Evolutionary conservation across 179 eudicot species (phyloP), one percentile per base, ranked within the genome.

Genomic region (Sideroxylon spinosum): DNA sequence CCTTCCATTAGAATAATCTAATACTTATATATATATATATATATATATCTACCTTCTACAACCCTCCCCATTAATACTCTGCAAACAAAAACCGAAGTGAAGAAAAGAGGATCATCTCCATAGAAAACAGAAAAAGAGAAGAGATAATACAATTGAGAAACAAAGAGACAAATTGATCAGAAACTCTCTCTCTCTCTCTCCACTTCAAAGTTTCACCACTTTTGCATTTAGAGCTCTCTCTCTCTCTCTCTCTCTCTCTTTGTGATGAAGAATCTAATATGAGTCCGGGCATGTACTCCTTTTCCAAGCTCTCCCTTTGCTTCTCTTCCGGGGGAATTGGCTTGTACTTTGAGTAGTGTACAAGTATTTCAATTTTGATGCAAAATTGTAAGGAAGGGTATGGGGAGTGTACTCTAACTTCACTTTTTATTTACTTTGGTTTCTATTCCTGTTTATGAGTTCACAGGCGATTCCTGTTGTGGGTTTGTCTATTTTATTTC

Each of bases 1-100:
- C 82, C 78, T 88, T 81, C 80, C 80, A 83, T 85, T 90, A 85
- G 86, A 89, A 89, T 87, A 87, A 86, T 90, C 86, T 76, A 71
- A 14, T 29, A 37, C 46, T 32, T 55, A 20, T 48, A 48, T 55
- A 23, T 9, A 25, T 32, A 70, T 73, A 0, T 68, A n/a, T 22
- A 69, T 22, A 26, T 60, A 37, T 76, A 17, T 22, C 37, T 14
- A 11, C 37, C 74, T 55, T 56, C 79, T 71, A 49, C 78, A 80
- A 73, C 78, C 80, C 73, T 73, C 79, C 68, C 79, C 78, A 81
- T 84, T 86, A 81, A 81, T 81, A 83, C 79, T 81, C 80, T 85
- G 66, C 85, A 79, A 79, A 68, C 82, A 77, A 86, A 79, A 78
- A 46, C 75, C 77, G 23, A 75, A 46, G 53, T 25, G n/a, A 56